Evolutionary conservation across 768 basidiomycete genomes (phyloP), one percentile per base, ranked within the genome.

Genomic region (Russula abietina): DNA sequence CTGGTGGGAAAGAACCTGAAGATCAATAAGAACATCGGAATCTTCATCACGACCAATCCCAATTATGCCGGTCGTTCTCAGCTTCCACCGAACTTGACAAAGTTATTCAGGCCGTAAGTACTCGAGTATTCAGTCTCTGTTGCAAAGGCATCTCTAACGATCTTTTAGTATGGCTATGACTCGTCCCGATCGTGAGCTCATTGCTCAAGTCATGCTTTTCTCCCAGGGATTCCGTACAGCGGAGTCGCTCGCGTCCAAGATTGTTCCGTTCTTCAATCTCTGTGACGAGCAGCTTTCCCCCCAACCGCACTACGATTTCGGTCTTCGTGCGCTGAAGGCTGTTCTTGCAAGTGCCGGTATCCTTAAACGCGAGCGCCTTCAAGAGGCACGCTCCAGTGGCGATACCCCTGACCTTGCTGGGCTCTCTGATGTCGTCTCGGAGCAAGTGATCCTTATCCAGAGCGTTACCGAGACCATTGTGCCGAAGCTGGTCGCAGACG

Each of bases 211-310:
- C 73, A 94, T 98, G 91, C 79, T 99, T 51, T 98, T 98, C 79
- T 98, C 97, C 22, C 97, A 98, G 78, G 97, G 97, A 65, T 99
- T 98, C 85, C 86, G 97, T 43, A 94, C 94, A 14, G 97, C 97
- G 8, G 97, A 99, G 75, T 89, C 86, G 0, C 83, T 99, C n/a
- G 97, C 97, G 1, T 93, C 93, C 59, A 98, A 98, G 75, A 91
- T 98, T 62, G 97, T 99, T 12, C 97, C 97, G 0, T 98, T 99
- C 81, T 99, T 99, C 83, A 96, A 96, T 73, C 88, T 99, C 59
- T 99, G 97, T 67, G 88, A 94, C 64, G 97, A 98, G 69, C 96
- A 98, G 68, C 82, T 98, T 24, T 98, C 97, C 0, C 86, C 91
- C 26, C 97, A 99, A 70, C 93, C 95, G 2, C 97, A 99, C 77